Base-by-base conservation (phyloP, 1,139 yeast genomes). In the Magnusiomyces sp. region DNA sequence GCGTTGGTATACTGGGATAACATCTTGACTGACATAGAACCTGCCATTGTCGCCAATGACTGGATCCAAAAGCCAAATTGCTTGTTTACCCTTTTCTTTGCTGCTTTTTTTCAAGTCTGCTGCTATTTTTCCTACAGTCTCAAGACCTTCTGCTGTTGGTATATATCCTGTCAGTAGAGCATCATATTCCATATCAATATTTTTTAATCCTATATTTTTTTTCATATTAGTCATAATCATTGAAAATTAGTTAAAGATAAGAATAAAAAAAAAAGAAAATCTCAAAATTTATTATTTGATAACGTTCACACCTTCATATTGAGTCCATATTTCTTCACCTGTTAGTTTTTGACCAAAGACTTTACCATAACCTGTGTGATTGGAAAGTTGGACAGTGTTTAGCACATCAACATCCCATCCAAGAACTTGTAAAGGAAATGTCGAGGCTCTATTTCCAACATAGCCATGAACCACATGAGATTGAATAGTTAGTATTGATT, bases 1-100 rank as follows among this genome's bases (percentile, higher is more conserved):
- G n/a, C 69, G 59, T 60, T 75, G 74, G 63, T 90, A 90, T 1
- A 78, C 76, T 0, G 80, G 78, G 0, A 90, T 73, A 48, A 88
- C 85, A 19, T 78, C 77, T 55, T 80, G 75, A 43, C 80, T 76
- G 10, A 92, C 97, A 61, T 92, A 92, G 29, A 90, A 64, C 53
- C 74, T 75, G 1, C 95, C 95, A 58, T 87, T 82, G 65, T 92
- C 98, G 13, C 98, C 98, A 75, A 92, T 75, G 2, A 92, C 97
- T 0, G 98, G 97, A 62, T 92, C 98, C 55, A 89, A 65, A 11
- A 89, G 70, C 81, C 94, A 84, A 45, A 71, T 60, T 53, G 27
- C 56, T 62, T 49, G 34, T 56, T 34, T 17, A 17, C n/a, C 33
- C 2, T 5, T 32, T 31, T n/a, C 16, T 19, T 43, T 23, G 19